Percentiles rank a stretch among this genome's conserved stretches.
Evolutionary conservation across 257 asterid genomes (phyloP).

Genomic region (Vinca minor): DNA sequence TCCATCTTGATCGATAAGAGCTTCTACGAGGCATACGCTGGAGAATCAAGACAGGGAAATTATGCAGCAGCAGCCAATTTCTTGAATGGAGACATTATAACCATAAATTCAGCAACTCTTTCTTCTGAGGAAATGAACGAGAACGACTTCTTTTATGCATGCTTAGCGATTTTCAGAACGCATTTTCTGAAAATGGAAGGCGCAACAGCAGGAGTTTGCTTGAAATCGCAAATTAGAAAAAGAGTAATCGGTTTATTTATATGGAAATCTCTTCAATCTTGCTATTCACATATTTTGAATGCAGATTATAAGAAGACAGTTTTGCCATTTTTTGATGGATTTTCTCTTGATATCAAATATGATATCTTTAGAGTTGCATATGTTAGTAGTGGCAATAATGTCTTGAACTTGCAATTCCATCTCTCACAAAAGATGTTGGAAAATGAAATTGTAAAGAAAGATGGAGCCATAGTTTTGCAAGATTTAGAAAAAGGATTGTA

Average conservation of each 20-base stretch:
- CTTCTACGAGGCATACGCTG: constrained; percentile 55
- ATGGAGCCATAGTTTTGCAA: too few species aligned
- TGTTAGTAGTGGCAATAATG: constrained; percentile 30
- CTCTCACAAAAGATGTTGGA: too few species aligned
- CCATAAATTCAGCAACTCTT: constrained; percentile 30
- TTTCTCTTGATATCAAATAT: constrained; percentile 39
- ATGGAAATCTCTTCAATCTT: constrained; percentile 55
- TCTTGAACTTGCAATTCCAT: constrained; percentile 9
- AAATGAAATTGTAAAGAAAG: too few species aligned
- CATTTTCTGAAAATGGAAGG: constrained; percentile 45
- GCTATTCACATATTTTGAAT: constrained; percentile 37
- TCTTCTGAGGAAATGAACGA: constrained; percentile 11
- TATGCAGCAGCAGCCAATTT: constrained; percentile 52
- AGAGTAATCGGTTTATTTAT: constrained; percentile 30
- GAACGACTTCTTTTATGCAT: constrained; percentile 21
- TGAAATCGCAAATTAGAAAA: constrained; percentile 19
- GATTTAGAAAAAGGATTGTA: too few species aligned
- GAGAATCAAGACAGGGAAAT: constrained; percentile 51
- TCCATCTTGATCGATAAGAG: constrained; percentile 39
- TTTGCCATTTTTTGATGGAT: constrained; percentile 40
- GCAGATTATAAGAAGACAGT: constrained; percentile 32
- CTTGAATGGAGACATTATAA: constrained; percentile 44
- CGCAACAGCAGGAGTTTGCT: constrained; percentile 44
- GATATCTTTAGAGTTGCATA: constrained; percentile 50
- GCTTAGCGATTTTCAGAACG: constrained; percentile 42